Base-by-base conservation (phyloP, 2,329 filamentous ascomycete genomes). In the Botrytis squamosa region DNA sequence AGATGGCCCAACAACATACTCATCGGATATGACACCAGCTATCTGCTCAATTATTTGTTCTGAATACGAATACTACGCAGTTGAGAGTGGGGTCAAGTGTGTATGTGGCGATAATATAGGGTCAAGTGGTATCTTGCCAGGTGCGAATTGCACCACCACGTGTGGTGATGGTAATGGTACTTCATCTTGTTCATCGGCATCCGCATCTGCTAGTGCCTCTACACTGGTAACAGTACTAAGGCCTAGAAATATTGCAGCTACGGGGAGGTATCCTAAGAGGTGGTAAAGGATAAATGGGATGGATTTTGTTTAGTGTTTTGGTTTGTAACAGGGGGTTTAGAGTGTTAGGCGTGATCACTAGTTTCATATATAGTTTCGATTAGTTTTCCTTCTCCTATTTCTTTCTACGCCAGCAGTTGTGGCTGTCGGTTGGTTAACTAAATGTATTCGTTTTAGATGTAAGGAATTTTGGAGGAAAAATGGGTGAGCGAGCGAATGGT, bases 81-180 rank as follows among this genome's bases (percentile, higher is more conserved):
- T 73, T 44, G 62, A 70, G 55, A 59, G 44, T 63, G 38, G 46
- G 18, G 57, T 70, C 8, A 70, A 73, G 44, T 73, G 71, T 36
- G 66, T 55, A 12, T 70, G 71, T 29, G 65, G 71, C 20, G 63
- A 73, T 63, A 63, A 25, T 16, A 36, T 70, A 20, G 38, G n/a
- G 7, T 40, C 25, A 44, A 16, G 33, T 22, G 42, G 52, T 46
- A 33, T 72, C 22, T 38, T 72, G 5, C 33, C 63, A 40, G 63
- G 52, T 20, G 44, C 46, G 10, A 72, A 36, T 18, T 72, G 70
- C n/a, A 72, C 33, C 38, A 38, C 70, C 16, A 36, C 70, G 60
- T 72, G 71, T 68, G 63, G 63, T 22, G 44, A 72, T 49, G 71
- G 71, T 22, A 25, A 60, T 68, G 71, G 52, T 14, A 60, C 71